A percentile compares a stretch with the other conserved stretches of the same genome.
Evolutionary conservation across 495 filamentous ascomycete species (phyloP).

Genomic region (Tuber calosporum): DNA sequence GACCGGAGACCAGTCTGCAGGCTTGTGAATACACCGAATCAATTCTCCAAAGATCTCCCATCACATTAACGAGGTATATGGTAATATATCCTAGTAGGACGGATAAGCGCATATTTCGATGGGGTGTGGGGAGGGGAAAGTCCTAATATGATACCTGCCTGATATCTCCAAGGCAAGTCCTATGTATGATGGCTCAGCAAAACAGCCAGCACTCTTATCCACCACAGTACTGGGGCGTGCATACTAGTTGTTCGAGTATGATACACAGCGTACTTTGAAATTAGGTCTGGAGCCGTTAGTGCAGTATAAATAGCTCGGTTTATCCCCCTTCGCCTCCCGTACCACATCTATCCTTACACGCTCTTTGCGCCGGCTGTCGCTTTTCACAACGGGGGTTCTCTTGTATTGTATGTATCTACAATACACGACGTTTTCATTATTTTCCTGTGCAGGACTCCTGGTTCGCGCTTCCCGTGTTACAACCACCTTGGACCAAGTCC

Average conservation of each 20-base stretch:
- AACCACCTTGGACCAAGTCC: too few species aligned
- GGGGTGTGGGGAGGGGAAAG: neutral
- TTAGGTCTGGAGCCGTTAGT: neutral
- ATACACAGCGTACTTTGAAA: too few species aligned
- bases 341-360: too few species aligned
- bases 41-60: neutral
- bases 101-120: neutral
- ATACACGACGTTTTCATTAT: too few species aligned
- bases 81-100: neutral
- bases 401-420: too few species aligned
- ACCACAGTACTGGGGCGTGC: neutral
- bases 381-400: too few species aligned
- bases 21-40: neutral
- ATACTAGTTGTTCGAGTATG: too few species aligned
- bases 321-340: neutral
- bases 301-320: neutral
- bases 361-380: too few species aligned
- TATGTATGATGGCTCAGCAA: neutral
- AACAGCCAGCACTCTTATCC: neutral
- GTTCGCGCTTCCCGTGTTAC: too few species aligned
- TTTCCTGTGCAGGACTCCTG: too few species aligned
- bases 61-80: neutral
- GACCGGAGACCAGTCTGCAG: neutral
- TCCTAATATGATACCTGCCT: neutral
- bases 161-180: neutral